These are phyloP conservation scores for Ailanthus altissimus DNA, from an alignment of 345 rosid genomes.

Conservation along the genomic window DNA sequence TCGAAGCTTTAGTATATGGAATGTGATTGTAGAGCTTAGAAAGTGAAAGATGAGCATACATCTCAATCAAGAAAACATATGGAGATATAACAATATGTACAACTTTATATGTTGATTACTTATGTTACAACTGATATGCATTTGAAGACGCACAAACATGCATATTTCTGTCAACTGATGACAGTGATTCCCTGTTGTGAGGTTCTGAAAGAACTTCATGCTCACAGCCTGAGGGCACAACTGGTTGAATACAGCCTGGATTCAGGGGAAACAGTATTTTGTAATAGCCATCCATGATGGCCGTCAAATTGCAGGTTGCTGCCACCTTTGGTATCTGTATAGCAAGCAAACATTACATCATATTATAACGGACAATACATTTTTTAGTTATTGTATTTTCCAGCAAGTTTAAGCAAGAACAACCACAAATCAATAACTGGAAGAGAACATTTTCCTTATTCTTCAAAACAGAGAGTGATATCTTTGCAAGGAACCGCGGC, in stretches of 20 bases:
- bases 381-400: background rate
- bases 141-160: slow-evolving; percentile 18
- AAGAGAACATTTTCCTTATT: background rate
- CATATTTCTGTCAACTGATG: slow-evolving; percentile 24
- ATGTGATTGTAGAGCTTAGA: no score
- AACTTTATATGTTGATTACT: no score
- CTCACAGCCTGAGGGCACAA: slow-evolving; percentile 52
- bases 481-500: background rate
- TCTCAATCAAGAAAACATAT: background rate
- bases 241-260: slow-evolving; percentile 75
- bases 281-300: slow-evolving; percentile 85
- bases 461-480: background rate
- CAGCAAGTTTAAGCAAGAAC: background rate
- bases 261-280: slow-evolving; percentile 73
- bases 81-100: background rate
- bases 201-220: slow-evolving; percentile 47
- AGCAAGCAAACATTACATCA: background rate
- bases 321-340: slow-evolving; percentile 79
- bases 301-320: slow-evolving; percentile 65
- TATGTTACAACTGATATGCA: no score
- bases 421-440: background rate
- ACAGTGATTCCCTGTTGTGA: slow-evolving; percentile 57
- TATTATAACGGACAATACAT: background rate
- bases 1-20: no score
- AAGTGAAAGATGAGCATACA: background rate